Conservation (phyloP, 1,284 basidiomycete species). For the Marasmius fiardii region DNA sequence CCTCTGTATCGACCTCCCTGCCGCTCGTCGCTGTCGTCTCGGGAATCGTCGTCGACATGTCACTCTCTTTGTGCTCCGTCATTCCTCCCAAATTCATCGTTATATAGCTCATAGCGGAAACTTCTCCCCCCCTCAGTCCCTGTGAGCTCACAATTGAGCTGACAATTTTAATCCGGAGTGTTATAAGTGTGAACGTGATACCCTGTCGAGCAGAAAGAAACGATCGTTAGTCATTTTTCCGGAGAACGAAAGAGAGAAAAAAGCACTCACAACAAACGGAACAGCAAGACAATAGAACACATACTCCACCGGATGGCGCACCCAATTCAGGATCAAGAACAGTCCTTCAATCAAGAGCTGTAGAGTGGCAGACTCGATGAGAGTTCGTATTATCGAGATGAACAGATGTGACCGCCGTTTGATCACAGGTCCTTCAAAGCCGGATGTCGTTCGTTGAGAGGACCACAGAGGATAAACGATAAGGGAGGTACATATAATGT, state of each 20-base stretch:
- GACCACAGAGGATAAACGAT: background rate
- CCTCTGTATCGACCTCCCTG: too few species aligned
- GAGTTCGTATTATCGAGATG: background rate
- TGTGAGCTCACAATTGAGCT: too few species aligned
- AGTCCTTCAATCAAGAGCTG: background rate
- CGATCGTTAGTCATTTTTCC: background rate
- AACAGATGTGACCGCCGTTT: background rate
- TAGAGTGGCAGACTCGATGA: background rate
- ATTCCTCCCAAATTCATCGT: too few species aligned
- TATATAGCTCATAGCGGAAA: too few species aligned
- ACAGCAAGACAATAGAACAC: background rate
- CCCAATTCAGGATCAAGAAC: background rate
- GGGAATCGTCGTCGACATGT: too few species aligned
- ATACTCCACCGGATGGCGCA: background rate
- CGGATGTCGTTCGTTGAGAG: background rate
- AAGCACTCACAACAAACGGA: background rate
- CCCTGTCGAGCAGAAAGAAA: background rate
- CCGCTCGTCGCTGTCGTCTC: too few species aligned
- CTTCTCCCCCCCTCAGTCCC: too few species aligned
- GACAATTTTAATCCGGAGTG: background rate
- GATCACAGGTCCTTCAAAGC: background rate
- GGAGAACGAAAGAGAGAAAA: background rate
- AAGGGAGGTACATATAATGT: background rate
- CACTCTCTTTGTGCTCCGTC: too few species aligned
- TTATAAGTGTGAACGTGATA: background rate